phyloP scores from a whole-genome alignment of 202 grass and related monocot genomes.

The Cymbopogon flexuosus region DNA sequence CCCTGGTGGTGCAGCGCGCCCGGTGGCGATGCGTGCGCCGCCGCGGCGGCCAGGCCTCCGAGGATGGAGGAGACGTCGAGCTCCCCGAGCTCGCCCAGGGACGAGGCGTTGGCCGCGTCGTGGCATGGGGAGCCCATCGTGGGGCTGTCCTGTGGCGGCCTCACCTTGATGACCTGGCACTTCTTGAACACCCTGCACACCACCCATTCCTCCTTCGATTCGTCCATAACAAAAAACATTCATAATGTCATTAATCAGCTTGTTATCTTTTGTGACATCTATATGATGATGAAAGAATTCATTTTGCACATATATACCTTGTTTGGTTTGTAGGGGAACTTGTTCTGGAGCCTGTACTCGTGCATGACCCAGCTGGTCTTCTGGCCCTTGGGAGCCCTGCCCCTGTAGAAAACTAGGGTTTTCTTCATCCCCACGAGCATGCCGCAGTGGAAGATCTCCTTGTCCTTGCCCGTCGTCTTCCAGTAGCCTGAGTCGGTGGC shows the following conservation, averaged over 20 bases:
- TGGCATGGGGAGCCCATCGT: constrained; percentile 42
- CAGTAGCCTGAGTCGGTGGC: constrained; percentile 58
- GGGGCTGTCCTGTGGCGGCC: constrained; percentile 2
- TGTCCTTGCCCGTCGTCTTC: constrained; percentile 62
- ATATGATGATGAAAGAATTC: background rate
- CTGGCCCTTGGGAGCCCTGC: constrained; percentile 48
- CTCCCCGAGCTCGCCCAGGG: constrained; percentile 44
- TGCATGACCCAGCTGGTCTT: constrained; percentile 71
- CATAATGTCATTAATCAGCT: background rate
- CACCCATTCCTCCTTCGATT: constrained; percentile 50
- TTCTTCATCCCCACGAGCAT: constrained; percentile 53
- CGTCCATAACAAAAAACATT: background rate
- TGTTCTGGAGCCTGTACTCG: constrained; percentile 55
- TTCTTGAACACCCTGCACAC: constrained; percentile 67
- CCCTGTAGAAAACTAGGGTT: constrained; percentile 54
- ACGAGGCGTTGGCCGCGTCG: constrained; percentile 9
- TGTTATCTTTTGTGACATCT: background rate
- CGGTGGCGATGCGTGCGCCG: background rate
- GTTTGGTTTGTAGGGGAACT: constrained; percentile 52
- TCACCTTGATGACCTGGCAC: constrained; percentile 31
- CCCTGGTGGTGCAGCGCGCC: constrained; percentile 4
- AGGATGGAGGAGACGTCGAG: constrained; percentile 53
- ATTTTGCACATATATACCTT: constrained; percentile 24
- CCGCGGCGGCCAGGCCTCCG: constrained; percentile 17
- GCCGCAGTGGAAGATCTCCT: constrained; percentile 49